Percentiles rank a stretch among this genome's conserved stretches.
Evolutionary conservation across 2,329 filamentous ascomycete genomes (phyloP).

Genomic region (Trichophyton simii): DNA sequence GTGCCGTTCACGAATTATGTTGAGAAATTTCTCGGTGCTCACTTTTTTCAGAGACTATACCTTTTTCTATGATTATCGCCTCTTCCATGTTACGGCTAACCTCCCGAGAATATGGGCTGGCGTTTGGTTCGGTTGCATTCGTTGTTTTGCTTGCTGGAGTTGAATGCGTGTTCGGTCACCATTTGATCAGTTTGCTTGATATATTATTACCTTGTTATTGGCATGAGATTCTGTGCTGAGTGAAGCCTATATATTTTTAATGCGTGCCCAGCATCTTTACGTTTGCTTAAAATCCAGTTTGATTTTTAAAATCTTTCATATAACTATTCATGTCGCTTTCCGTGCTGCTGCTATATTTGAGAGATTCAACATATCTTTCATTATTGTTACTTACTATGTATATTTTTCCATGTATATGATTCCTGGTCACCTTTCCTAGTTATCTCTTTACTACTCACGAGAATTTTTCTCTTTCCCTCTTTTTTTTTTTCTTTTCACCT

Average conservation of each 20-base stretch:
- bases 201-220: neutral
- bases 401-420: neutral
- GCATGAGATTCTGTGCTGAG: neutral
- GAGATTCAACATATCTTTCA: neutral
- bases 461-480: too few relatives aligned
- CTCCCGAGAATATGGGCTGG: neutral
- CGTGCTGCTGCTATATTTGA: neutral
- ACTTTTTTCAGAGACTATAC: neutral
- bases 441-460: too few relatives aligned
- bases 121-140: neutral
- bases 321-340: neutral
- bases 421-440: neutral
- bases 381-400: neutral
- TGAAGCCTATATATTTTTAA: neutral
- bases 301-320: neutral
- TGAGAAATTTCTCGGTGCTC: neutral
- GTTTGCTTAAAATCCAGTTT: neutral
- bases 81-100: neutral
- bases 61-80: neutral
- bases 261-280: neutral
- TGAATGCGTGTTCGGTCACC: neutral
- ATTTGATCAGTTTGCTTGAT: neutral
- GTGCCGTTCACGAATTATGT: neutral
- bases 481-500: too few relatives aligned
- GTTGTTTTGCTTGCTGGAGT: neutral